Evolutionary conservation across 805 yeast genomes (phyloP).

Genomic region (Sungouiella thailandica): DNA sequence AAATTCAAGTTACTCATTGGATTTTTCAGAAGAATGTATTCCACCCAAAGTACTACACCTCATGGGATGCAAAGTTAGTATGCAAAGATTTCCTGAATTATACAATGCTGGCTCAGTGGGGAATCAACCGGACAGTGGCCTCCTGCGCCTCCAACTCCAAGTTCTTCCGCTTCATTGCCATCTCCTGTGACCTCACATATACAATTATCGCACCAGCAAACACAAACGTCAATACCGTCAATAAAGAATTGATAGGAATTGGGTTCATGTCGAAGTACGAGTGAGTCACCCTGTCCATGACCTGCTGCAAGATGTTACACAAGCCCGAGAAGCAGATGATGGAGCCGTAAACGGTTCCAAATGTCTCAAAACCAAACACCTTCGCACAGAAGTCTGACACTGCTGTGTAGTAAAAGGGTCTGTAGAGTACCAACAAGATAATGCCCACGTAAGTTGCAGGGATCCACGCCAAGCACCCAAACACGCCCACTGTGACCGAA

Average conservation of each 20-base stretch:
- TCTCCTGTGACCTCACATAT: constrained; percentile 40
- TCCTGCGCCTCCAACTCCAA: constrained; percentile 62
- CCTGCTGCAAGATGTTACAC: constrained; percentile 69
- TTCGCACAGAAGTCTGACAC: constrained; percentile 89
- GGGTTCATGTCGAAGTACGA: constrained; percentile 68
- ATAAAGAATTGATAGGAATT: constrained; percentile 59
- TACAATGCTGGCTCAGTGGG: constrained; percentile 20
- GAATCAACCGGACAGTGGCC: constrained; percentile 46
- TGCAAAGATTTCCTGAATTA: no score
- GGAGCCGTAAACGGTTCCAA: constrained; percentile 88
- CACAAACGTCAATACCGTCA: constrained; percentile 51
- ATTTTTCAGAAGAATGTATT: no score
- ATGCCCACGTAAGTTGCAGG: constrained; percentile 67
- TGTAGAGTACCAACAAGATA: constrained; percentile 64
- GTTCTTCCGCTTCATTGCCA: constrained; percentile 41
- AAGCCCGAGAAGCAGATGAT: constrained; percentile 78
- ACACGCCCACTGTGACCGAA: constrained; percentile 62
- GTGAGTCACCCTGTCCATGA: constrained; percentile 69
- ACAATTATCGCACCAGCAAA: constrained; percentile 43
- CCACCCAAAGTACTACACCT: no score
- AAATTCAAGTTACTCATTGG: no score
- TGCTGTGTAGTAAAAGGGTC: constrained; percentile 92
- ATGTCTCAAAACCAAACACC: constrained; percentile 87
- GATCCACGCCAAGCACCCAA: constrained; percentile 57
- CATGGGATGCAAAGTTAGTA: neutral